Base-by-base conservation (phyloP, 768 basidiomycete genomes). In the Leccinum fibrillosum region DNA sequence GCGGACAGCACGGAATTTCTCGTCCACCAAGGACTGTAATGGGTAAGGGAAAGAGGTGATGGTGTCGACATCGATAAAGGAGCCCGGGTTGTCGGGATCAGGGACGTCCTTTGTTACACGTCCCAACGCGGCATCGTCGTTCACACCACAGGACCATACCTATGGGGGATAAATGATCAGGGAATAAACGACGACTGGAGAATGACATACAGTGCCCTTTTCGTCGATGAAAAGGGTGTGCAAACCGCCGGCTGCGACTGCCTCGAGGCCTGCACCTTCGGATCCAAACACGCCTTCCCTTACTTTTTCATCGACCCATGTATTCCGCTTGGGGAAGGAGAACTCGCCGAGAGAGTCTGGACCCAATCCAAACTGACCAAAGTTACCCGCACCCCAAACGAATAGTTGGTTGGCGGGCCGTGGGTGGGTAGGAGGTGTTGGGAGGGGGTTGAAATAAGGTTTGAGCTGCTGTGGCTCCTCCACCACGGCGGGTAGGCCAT, bases 291-390 rank as follows among this genome's bases (percentile, higher is more conserved):
- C 78, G 10, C 86, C 90, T 45, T 86, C 78, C 57, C 82, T 76
- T 13, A 93, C 90, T 72, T 88, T 83, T 66, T 86, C 77, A 64
- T 93, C 87, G 23, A 91, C 80, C 87, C 89, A 92, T 0, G 72
- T 60, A 69, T 92, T 94, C 56, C 86, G 82, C 66, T 82, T 87
- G 9, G 94, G 94, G 62, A 86, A 88, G 54, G 80, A 74, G 56
- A 89, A 80, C 72, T 96, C 92, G 57, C 78, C 85, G 32, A 93
- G 76, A 51, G 76, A 69, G 62, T 86, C 84, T 4, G 85, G 84
- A 37, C 96, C 96, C 78, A 96, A 83, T 32, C 95, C 97, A 66
- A 97, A 89, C 72, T 98, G 95, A 30, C 94, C 95, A 76, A 94
- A 93, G 73, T 96, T 94, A 26, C 94, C 94, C 11, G 88, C 86